These are phyloP conservation scores for Linanthus parryae DNA, from an alignment of 148 eudicot genomes.

Conservation along the genomic window DNA sequence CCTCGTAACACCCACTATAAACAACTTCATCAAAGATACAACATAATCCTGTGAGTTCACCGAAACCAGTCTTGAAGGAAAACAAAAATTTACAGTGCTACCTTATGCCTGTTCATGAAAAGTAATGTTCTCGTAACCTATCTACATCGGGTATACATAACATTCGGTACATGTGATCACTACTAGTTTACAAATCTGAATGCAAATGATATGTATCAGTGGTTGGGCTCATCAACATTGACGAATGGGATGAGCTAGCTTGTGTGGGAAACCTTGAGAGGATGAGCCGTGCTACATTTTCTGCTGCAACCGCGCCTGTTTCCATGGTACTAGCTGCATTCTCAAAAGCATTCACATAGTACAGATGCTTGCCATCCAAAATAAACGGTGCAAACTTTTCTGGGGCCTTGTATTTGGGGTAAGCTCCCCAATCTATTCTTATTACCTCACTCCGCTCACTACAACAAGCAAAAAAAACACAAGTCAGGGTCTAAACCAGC, in stretches of 20 bases:
- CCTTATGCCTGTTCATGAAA: no score
- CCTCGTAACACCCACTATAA: no score
- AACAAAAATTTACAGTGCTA: no score
- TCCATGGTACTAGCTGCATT: conserved; percentile 97
- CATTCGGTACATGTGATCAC: no score
- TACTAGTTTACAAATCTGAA: conserved; percentile 34
- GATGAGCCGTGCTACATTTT: conserved; percentile 81
- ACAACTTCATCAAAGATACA: no score
- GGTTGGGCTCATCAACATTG: conserved; percentile 23
- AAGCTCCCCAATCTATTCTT: conserved; percentile 83
- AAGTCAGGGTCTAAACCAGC: conserved; percentile 1
- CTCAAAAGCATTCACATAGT: conserved; percentile 93
- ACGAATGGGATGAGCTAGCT: conserved; percentile 10
- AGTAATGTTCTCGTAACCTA: no score
- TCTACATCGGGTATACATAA: no score
- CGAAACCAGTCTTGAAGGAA: no score
- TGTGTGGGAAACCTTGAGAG: conserved; percentile 43
- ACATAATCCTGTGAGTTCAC: no score
- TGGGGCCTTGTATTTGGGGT: conserved; percentile 86
- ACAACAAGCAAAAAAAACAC: conserved; percentile 10
- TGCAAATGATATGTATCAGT: conserved; percentile 15
- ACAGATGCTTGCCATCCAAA: conserved; percentile 67
- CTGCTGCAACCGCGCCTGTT: conserved; percentile 90
- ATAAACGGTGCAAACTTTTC: conserved; percentile 81
- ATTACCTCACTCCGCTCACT: conserved; percentile 66